Evolutionary conservation across 164 flowering plant species (phyloP).

Genomic region (Cinnamomum micranthum): DNA sequence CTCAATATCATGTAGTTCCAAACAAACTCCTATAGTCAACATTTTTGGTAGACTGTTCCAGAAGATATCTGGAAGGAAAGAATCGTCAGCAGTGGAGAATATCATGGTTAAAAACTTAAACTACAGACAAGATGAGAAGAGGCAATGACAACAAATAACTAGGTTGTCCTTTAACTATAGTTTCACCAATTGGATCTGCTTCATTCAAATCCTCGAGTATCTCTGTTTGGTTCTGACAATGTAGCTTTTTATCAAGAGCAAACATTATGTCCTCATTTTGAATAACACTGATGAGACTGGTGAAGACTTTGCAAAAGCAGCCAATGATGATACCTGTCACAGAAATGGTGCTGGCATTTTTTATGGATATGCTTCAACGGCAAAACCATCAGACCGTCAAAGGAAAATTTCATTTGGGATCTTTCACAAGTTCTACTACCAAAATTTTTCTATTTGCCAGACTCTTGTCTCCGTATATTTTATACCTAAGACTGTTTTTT

Average conservation of each 20-base stretch:
- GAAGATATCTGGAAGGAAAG: conserved; percentile 71
- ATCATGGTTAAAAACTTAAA: conserved; percentile 26
- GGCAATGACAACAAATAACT: conserved; percentile 5
- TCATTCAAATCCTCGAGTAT: background rate
- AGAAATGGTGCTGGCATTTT: conserved; percentile 18
- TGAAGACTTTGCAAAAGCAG: conserved; percentile 16
- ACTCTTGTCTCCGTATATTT: conserved; percentile 1
- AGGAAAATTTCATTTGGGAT: no score
- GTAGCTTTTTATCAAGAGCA: conserved; percentile 21
- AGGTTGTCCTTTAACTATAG: background rate
- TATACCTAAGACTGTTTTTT: background rate
- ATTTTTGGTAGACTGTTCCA: conserved; percentile 45
- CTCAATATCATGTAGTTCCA: background rate
- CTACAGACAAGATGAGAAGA: conserved; percentile 32
- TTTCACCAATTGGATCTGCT: background rate
- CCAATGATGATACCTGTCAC: conserved; percentile 19
- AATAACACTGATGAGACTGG: conserved; percentile 16
- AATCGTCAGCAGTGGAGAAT: conserved; percentile 51
- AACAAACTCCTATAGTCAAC: background rate
- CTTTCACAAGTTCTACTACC: no score
- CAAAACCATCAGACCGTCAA: background rate
- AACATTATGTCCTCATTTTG: conserved; percentile 17
- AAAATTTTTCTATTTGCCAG: conserved; percentile 4
- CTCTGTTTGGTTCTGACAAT: conserved; percentile 11
- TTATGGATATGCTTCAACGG: conserved; percentile 9